phyloP scores from a whole-genome alignment of 2,329 filamentous ascomycete species.

The Apiospora marii region DNA sequence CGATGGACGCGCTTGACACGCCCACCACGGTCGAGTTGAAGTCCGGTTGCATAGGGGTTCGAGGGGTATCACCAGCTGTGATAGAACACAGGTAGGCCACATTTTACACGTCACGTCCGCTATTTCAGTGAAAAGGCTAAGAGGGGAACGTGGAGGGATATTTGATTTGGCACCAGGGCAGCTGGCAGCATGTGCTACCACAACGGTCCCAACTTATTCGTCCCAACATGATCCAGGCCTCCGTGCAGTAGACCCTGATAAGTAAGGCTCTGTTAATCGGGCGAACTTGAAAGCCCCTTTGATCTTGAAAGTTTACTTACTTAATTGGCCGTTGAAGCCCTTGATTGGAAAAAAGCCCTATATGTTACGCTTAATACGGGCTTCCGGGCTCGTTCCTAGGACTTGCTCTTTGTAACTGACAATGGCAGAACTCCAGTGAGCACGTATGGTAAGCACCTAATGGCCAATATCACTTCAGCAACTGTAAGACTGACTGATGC shows the following conservation, averaged over 20 bases:
- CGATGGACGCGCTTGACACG: constrained; percentile 3
- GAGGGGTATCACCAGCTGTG: background rate
- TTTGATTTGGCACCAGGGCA: background rate
- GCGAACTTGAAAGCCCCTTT: background rate
- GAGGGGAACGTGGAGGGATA: background rate
- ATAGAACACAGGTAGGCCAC: background rate
- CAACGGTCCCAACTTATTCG: background rate
- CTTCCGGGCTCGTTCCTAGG: background rate
- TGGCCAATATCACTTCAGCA: background rate
- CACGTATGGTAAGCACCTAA: background rate
- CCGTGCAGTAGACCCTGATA: background rate
- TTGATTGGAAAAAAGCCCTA: background rate
- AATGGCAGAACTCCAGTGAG: background rate
- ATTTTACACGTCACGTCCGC: background rate
- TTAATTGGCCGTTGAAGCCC: background rate
- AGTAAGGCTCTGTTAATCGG: background rate
- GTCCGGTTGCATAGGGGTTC: background rate
- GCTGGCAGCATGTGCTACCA: background rate
- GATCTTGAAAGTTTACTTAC: too few species aligned
- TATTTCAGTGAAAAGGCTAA: too few species aligned
- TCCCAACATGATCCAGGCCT: background rate
- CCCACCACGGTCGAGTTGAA: constrained; percentile 5
- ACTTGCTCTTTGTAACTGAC: background rate
- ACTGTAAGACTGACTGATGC: background rate
- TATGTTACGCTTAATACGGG: background rate